Evolutionary conservation across 164 flowering plant genomes (phyloP).

Genomic region (Tetracentron sinense): DNA sequence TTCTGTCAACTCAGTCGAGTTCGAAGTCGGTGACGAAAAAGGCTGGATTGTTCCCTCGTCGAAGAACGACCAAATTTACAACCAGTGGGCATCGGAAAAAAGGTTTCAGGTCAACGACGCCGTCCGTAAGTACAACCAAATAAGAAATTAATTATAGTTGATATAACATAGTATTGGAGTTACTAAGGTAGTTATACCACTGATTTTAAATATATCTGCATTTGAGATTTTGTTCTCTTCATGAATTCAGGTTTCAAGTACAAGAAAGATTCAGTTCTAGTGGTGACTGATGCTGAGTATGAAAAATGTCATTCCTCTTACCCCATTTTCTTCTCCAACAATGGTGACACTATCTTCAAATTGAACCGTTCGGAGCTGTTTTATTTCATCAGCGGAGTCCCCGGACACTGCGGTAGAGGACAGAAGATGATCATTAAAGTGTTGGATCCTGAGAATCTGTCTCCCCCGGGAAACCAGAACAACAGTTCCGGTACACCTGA

Average conservation of each 20-base stretch:
- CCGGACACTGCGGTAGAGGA: conserved; percentile 56
- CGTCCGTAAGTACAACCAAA: conserved; percentile 37
- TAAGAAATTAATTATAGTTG: too few relatives aligned
- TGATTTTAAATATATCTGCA: background rate
- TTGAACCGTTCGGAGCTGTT: conserved; percentile 43
- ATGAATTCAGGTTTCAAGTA: conserved; percentile 38
- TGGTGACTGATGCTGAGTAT: conserved; percentile 47
- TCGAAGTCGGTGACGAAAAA: conserved; percentile 35
- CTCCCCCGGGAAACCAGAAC: conserved; percentile 7
- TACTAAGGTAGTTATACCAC: too few relatives aligned
- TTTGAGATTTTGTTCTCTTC: background rate
- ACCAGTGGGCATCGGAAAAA: conserved; percentile 53
- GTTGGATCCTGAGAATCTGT: conserved; percentile 26
- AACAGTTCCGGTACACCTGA: background rate
- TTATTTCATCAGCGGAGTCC: conserved; percentile 59
- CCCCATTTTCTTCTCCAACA: conserved; percentile 54
- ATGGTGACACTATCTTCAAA: conserved; percentile 36
- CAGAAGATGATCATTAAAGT: conserved; percentile 60
- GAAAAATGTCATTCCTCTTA: conserved; percentile 36
- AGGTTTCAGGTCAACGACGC: conserved; percentile 50
- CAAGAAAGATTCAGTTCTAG: conserved; percentile 55
- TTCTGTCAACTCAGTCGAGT: conserved; percentile 12
- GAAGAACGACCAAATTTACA: conserved; percentile 27
- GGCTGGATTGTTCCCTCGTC: conserved; percentile 50
- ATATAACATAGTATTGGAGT: too few relatives aligned